Conservation (phyloP, 306 rosid genomes). For the Fagus crenata region DNA sequence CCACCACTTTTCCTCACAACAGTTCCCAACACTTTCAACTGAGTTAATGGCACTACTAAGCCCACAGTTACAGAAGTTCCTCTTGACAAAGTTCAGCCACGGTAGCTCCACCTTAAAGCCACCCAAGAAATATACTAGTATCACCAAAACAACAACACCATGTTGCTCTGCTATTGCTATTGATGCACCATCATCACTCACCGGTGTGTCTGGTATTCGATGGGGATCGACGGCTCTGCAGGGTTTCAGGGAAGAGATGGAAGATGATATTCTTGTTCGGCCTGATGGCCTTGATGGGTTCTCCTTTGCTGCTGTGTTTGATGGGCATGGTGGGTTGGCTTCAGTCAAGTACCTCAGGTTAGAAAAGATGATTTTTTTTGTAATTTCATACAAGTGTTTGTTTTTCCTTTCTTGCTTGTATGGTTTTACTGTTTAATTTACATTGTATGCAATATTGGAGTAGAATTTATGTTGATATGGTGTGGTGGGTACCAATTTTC, state of each 20-base stretch:
- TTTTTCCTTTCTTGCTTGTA: slow-evolving; percentile 6
- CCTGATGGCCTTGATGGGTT: slow-evolving; percentile 62
- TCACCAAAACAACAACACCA: slow-evolving; percentile 28
- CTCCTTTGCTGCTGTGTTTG: slow-evolving; percentile 91
- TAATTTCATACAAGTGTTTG: neutral
- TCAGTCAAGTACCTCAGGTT: slow-evolving; percentile 88
- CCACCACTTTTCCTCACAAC: slow-evolving; percentile 7
- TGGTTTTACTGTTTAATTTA: slow-evolving; percentile 1
- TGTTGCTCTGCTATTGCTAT: slow-evolving; percentile 86
- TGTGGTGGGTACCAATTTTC: neutral
- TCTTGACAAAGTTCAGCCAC: slow-evolving; percentile 42
- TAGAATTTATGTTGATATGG: neutral
- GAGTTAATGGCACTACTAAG: slow-evolving; percentile 71
- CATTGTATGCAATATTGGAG: neutral
- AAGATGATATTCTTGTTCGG: slow-evolving; percentile 66
- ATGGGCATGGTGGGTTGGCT: slow-evolving; percentile 90
- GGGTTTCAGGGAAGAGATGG: slow-evolving; percentile 92
- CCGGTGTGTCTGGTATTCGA: slow-evolving; percentile 55
- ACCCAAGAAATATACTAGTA: slow-evolving; percentile 20
- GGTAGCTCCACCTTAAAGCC: slow-evolving; percentile 30
- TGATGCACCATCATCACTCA: slow-evolving; percentile 67
- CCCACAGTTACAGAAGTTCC: slow-evolving; percentile 70
- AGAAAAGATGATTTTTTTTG: neutral
- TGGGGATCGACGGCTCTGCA: slow-evolving; percentile 87
- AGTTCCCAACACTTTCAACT: slow-evolving; percentile 4